Base-by-base conservation (phyloP, 1,139 yeast species). In the Saccharomyces hybrid region DNA sequence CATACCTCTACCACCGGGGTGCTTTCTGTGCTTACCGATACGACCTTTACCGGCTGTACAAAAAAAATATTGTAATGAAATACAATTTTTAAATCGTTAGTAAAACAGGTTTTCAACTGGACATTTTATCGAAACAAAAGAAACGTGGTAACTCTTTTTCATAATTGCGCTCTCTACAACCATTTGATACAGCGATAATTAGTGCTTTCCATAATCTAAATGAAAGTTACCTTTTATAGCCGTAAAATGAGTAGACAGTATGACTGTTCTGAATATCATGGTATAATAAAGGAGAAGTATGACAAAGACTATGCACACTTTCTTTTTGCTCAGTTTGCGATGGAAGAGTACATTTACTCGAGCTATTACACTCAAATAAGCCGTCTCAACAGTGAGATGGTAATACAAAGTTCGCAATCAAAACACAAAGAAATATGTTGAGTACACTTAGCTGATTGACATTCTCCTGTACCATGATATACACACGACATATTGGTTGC, bases 1-100 rank as follows among this genome's bases (percentile, higher is more conserved):
- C 95, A 83, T 93, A 93, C 99, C 99, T 83, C 99, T 93, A 84
- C 99, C 99, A 93, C 99, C 99, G 72, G 99, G 98, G 75, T 87
- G 93, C 96, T 95, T 95, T 90, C 99, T 90, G 96, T 95, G 99
- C 88, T 95, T 93, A 81, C 99, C 99, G 81, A 95, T 81, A 85
- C 99, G 95, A 88, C 99, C 99, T 81, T 91, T 87, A 88, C 99
- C 99, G 95, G 98, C 98, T 86, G 72, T 65, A 67, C 48, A 46
- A 58, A 58, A 64, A 26, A 19, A 41, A 27, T 26, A 46, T 41
- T 31, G 65, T 47, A 49, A 52, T 49, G n/a, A 31, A 31, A 47
- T 46, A 41, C 41, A 51, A 31, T 38, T 14, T 27, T 27, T 4
- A 16, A 23, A 47, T 50, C 41, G 64, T 67, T 60, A 63, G 66